phyloP scores from a whole-genome alignment of 768 basidiomycete genomes.

The Candolleomyces efflorescens region DNA sequence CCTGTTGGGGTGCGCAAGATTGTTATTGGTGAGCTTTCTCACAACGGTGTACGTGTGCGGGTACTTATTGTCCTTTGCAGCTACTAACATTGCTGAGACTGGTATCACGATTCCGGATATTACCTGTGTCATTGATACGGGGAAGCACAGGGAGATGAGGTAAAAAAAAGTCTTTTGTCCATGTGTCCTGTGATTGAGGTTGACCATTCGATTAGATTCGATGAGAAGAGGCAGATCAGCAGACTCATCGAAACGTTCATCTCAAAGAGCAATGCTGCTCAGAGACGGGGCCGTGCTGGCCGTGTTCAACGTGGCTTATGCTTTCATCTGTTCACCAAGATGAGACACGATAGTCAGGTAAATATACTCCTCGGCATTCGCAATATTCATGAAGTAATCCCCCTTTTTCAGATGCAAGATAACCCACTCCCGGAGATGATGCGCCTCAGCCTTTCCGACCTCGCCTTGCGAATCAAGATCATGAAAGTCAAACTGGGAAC shows the following conservation, averaged over 20 bases:
- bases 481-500: constrained; percentile 83
- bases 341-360: constrained; percentile 77
- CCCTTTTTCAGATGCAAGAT: constrained; percentile 63
- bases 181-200: not conserved
- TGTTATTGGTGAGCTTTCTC: constrained; percentile 77
- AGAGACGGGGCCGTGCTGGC: constrained; percentile 86
- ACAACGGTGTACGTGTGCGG: too few species aligned
- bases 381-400: not conserved
- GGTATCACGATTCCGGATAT: constrained; percentile 98
- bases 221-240: constrained; percentile 95
- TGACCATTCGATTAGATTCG: constrained; percentile 54
- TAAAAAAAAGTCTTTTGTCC: constrained; percentile 17
- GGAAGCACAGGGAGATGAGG: constrained; percentile 94
- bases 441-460: constrained; percentile 86
- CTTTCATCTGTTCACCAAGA: constrained; percentile 93
- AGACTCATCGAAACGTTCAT: constrained; percentile 89
- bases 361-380: constrained; percentile 8
- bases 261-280: constrained; percentile 86
- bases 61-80: constrained; percentile 30
- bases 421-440: constrained; percentile 95
- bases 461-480: constrained; percentile 89
- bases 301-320: constrained; percentile 87
- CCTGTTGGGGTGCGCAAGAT: constrained; percentile 83
- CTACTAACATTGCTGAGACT: constrained; percentile 93
- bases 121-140: constrained; percentile 92